Conservation (phyloP, 495 filamentous ascomycete species). For the Thermothielavioides terrestris region DNA sequence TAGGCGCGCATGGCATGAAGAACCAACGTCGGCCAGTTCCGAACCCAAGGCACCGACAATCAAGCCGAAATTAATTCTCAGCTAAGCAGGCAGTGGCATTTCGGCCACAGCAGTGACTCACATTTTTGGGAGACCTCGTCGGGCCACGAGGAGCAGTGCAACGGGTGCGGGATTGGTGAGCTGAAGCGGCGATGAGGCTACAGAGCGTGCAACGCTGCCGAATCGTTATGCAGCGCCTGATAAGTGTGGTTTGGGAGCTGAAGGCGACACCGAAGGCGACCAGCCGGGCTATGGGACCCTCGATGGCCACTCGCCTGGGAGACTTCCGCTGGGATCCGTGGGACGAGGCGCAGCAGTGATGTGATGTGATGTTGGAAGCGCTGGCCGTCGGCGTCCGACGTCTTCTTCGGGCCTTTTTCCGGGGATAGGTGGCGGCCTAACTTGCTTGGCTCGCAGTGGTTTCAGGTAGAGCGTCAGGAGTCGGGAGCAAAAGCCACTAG, state of each 20-base stretch:
- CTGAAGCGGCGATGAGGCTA: slow-evolving; percentile 29
- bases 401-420: not conserved
- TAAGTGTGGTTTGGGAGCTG: slow-evolving; percentile 12
- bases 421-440: too few relatives aligned
- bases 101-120: slow-evolving; percentile 36
- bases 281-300: not conserved
- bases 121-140: slow-evolving; percentile 26
- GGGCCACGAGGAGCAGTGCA: slow-evolving; percentile 10
- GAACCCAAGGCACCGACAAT: slow-evolving; percentile 4
- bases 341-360: slow-evolving; percentile 16
- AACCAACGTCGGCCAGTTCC: not conserved
- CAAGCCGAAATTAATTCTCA: slow-evolving; percentile 11
- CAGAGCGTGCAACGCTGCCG: slow-evolving; percentile 26
- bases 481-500: not conserved
- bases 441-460: too few relatives aligned
- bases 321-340: not conserved
- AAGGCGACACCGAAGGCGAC: slow-evolving; percentile 17
- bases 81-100: slow-evolving; percentile 11
- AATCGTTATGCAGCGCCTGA: slow-evolving; percentile 25
- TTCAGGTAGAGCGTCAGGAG: not conserved
- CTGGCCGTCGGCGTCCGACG: not conserved
- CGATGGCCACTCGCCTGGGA: slow-evolving; percentile 5
- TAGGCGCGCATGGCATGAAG: not conserved
- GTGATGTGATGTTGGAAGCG: slow-evolving; percentile 7
- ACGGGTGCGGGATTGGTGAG: slow-evolving; percentile 30